These are phyloP conservation scores for Neltuma alba DNA, from an alignment of 306 rosid genomes.

Conservation along the genomic window DNA sequence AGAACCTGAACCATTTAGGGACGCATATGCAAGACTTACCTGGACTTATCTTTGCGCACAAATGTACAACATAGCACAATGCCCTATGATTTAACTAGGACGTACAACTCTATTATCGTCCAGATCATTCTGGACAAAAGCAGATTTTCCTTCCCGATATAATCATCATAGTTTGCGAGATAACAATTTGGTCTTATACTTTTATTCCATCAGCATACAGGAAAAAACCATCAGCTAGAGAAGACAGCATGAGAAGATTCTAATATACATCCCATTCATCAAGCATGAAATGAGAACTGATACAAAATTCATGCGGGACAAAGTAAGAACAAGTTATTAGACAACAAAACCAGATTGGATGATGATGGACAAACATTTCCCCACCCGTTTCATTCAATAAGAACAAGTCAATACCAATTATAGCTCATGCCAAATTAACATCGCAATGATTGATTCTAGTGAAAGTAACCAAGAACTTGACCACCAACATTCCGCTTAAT, in stretches of 20 bases:
- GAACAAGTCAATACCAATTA: background rate
- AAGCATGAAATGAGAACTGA: slow-evolving; percentile 23
- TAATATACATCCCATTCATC: slow-evolving; percentile 15
- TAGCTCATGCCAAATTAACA: slow-evolving; percentile 7
- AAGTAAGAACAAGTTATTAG: background rate
- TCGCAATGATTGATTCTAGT: slow-evolving; percentile 37
- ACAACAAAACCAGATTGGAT: background rate
- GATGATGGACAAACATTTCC: slow-evolving; percentile 6
- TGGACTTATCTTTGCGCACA: background rate
- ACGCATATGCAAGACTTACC: too few relatives aligned
- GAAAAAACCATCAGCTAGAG: background rate
- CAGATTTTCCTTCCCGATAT: background rate
- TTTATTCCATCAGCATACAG: background rate
- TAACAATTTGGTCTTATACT: background rate
- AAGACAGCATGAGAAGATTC: background rate
- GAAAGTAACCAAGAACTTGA: slow-evolving; percentile 87
- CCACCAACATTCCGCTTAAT: slow-evolving; percentile 69
- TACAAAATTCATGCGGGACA: slow-evolving; percentile 5
- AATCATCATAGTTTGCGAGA: background rate
- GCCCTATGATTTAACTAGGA: background rate
- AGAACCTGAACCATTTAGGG: too few relatives aligned
- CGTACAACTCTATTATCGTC: background rate
- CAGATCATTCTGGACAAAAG: slow-evolving; percentile 27
- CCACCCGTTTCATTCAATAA: background rate
- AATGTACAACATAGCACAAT: background rate